Conservation (phyloP, 2,329 filamentous ascomycete species). For the Coniella lustricola region DNA sequence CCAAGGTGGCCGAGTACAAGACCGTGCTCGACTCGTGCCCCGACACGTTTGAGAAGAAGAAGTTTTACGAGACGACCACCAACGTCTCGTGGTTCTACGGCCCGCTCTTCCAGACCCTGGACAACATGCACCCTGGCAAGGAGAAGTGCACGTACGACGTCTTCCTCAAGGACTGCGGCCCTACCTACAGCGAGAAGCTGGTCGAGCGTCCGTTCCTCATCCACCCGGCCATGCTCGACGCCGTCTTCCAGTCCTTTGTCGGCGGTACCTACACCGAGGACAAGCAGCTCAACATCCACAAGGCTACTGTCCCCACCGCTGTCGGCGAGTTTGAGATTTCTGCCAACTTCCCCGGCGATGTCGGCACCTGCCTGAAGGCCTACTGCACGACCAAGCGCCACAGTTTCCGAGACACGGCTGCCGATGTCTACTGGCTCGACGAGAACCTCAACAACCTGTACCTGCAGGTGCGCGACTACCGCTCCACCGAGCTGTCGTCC, state of each 20-base stretch:
- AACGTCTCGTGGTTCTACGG: conserved; percentile 31
- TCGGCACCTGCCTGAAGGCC: conserved; percentile 9
- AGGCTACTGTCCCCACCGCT: conserved; percentile 8
- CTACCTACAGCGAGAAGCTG: conserved; percentile 45
- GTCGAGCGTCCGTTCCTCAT: conserved; percentile 45
- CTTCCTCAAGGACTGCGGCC: conserved; percentile 40
- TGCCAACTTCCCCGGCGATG: conserved; percentile 7
- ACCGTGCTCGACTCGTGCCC: conserved; percentile 9
- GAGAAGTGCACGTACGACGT: conserved; percentile 32
- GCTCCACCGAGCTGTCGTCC: conserved; percentile 10
- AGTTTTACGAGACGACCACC: conserved; percentile 11
- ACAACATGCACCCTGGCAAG: conserved; percentile 26
- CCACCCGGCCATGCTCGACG: conserved; percentile 50
- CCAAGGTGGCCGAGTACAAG: conserved; percentile 10
- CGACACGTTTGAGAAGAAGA: conserved; percentile 10
- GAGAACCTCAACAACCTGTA: conserved; percentile 4
- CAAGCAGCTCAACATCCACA: conserved; percentile 10
- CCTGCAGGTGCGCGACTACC: conserved; percentile 12
- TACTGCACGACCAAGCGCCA: conserved; percentile 12
- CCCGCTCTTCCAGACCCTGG: conserved; percentile 41
- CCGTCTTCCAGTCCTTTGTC: conserved; percentile 39
- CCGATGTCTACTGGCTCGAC: conserved; percentile 10
- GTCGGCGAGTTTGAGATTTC: conserved; percentile 14
- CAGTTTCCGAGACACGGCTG: conserved; percentile 7
- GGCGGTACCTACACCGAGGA: conserved; percentile 10